Evolutionary conservation across 345 rosid species (phyloP), one percentile per base, ranked within the genome.

Genomic region (Salix viminalis): DNA sequence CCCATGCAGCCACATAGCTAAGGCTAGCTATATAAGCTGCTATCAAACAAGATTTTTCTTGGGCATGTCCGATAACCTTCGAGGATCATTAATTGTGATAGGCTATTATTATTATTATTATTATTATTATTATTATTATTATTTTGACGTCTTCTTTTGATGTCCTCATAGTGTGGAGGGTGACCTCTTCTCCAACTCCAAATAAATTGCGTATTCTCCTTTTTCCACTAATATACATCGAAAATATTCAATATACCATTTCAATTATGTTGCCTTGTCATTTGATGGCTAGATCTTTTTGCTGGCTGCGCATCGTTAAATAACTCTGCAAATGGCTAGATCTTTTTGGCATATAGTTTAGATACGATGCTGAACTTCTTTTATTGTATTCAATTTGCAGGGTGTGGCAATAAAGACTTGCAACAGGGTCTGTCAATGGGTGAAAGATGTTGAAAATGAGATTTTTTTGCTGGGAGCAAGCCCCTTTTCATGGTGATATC

Each of bases 371-470:
- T 70, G 72, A 75, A 16, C 42, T 26, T 64, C 46, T 48, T 26
- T 68, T 15, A 58, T 50, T 67, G 62, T 67, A 60, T 61, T 73
- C n/a, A 60, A 15, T 64, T 73, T 77, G 83, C 84, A 96, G 97
- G 97, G 91, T 23, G 74, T 79, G 87, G 99, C 97, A 34, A 91
- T 96, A 90, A 90, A 90, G 90, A 90, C 89, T 58, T 91, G 99
- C 86, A 96, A 92, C 84, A 82, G 90, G 66, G 91, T 94, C 37
- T 92, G 97, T 71, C 97, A 96, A 56, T 89, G 98, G 90, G 98
- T 96, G 78, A 94, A 91, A 87, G 96, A 90, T 70, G 93, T 92
- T 60, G 99, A 96, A 83, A 94, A 96, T 83, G 99, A 96, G 79
- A 89, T 92, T 24, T 94, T 96, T 86, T 82, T 91, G 84, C 93